Evolutionary conservation across 805 yeast species (phyloP).

Genomic region (Scheffersomyces ergatensis): DNA sequence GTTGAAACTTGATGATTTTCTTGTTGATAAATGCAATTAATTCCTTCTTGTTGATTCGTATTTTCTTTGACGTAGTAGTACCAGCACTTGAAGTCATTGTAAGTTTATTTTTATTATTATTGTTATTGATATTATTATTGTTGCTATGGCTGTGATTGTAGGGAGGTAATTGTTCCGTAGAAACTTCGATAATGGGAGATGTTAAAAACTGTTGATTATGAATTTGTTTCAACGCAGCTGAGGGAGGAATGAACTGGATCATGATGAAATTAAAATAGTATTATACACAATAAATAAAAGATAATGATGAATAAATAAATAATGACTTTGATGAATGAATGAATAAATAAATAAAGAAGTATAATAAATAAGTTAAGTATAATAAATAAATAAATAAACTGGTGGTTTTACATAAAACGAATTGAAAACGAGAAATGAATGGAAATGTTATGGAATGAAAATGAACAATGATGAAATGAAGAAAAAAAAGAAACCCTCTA

Average conservation of each 20-base stretch:
- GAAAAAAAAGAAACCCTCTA: too few species aligned
- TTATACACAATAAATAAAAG: too few species aligned
- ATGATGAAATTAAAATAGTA: background rate
- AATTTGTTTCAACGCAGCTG: background rate
- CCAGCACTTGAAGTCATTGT: background rate
- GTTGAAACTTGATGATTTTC: background rate
- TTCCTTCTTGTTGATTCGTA: background rate
- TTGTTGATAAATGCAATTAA: background rate
- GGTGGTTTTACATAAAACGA: too few species aligned
- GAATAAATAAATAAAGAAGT: too few species aligned
- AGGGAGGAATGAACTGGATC: background rate
- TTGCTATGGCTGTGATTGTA: background rate
- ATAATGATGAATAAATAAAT: too few species aligned
- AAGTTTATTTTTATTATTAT: background rate
- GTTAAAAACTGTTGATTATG: background rate
- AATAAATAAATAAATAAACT: too few species aligned
- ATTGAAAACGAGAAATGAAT: too few species aligned
- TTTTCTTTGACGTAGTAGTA: background rate
- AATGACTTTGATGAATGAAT: too few species aligned
- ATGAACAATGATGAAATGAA: too few species aligned
- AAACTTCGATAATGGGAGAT: background rate
- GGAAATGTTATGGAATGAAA: too few species aligned
- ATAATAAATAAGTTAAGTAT: too few species aligned
- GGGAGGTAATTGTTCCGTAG: background rate
- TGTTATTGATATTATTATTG: background rate